These are phyloP conservation scores for Nakazawaea ernobii DNA, from an alignment of 805 yeast species.

Conservation along the genomic window DNA sequence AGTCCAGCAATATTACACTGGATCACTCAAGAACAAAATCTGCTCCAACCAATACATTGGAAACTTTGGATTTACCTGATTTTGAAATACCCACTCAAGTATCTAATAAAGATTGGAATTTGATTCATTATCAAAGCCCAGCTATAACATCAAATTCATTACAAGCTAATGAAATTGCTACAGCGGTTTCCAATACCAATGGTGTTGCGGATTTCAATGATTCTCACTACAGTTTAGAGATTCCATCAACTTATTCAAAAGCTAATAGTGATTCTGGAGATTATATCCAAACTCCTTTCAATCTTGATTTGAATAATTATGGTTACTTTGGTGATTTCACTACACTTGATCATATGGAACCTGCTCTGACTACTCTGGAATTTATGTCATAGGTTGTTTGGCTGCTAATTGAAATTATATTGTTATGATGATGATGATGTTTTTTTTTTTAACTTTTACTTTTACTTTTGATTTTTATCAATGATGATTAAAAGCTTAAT, in stretches of 20 bases:
- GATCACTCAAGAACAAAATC: background rate
- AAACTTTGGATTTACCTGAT: background rate
- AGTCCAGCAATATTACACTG: too few relatives aligned
- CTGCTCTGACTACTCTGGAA: background rate
- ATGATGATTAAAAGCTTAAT: background rate
- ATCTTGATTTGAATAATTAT: constrained; percentile 4
- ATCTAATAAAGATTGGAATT: constrained; percentile 3
- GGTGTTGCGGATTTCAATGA: background rate
- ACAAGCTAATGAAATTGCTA: background rate
- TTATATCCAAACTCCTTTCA: constrained; percentile 8
- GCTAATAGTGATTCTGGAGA: constrained; percentile 9
- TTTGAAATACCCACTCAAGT: background rate
- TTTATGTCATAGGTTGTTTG: background rate
- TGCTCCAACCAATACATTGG: background rate
- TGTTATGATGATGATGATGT: background rate
- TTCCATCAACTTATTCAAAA: background rate
- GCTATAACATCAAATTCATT: background rate
- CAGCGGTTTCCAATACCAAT: background rate
- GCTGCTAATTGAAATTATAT: too few relatives aligned
- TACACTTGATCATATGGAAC: constrained; percentile 4
- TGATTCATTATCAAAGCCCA: background rate
- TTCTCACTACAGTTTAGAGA: background rate
- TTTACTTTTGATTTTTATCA: too few relatives aligned
- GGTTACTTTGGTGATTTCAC: constrained; percentile 9
- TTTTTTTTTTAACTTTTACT: background rate